Percentiles rank a stretch among this genome's conserved stretches.
phyloP scores from a whole-genome alignment of 345 rosid species.

The Turnera subulata region DNA sequence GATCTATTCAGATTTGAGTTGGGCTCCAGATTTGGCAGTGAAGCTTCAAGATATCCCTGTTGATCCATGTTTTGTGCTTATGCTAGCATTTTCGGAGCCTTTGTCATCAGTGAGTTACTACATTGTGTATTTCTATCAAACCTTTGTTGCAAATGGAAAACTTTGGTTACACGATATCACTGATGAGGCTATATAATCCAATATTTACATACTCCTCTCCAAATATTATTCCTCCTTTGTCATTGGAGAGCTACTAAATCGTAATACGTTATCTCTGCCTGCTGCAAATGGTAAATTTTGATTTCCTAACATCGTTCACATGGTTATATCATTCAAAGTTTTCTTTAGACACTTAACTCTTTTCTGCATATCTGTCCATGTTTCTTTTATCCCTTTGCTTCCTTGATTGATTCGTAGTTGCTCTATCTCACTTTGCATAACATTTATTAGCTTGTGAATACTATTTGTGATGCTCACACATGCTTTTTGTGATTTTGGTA shows the following conservation, averaged over 20 bases:
- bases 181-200: constrained; percentile 3
- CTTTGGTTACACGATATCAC: background rate
- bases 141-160: background rate
- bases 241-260: no score
- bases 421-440: background rate
- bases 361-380: no score
- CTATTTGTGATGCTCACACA: background rate
- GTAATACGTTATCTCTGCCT: no score
- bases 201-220: background rate
- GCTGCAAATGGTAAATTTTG: no score
- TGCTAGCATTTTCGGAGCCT: constrained; percentile 79
- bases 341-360: no score
- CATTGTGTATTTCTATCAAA: constrained; percentile 1
- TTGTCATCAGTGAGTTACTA: constrained; percentile 51
- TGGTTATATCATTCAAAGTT: background rate
- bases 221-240: no score
- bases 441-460: background rate
- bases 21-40: constrained; percentile 42
- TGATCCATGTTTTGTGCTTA: constrained; percentile 69
- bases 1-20: constrained; percentile 51
- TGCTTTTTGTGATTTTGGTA: constrained; percentile 6
- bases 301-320: background rate
- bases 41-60: constrained; percentile 63
- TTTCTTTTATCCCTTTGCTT: background rate
- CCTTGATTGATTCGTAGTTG: constrained; percentile 2